These are phyloP conservation scores for Malus sieversii DNA, from an alignment of 306 rosid species.

Conservation along the genomic window DNA sequence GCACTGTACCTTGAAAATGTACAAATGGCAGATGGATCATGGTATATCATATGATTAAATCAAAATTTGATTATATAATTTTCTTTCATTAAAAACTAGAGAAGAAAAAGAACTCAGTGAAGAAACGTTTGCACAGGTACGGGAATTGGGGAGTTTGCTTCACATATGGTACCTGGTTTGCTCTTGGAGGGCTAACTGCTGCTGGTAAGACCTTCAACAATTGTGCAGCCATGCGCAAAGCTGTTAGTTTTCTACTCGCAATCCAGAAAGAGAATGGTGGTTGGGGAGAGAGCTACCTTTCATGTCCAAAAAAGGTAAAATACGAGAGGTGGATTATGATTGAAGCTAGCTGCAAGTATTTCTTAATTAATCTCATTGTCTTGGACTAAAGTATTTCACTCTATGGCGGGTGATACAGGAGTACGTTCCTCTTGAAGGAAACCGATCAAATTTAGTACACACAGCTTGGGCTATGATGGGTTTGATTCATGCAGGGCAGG, in stretches of 20 bases:
- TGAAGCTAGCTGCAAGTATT: not conserved
- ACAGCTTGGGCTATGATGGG: constrained; percentile 74
- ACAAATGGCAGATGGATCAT: constrained; percentile 8
- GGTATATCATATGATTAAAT: not conserved
- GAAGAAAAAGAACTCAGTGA: not conserved
- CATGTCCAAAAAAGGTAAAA: constrained; percentile 42
- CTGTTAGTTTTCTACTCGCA: constrained; percentile 36
- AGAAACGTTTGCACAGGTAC: constrained; percentile 14
- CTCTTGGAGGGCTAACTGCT: constrained; percentile 51
- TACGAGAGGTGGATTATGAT: not conserved
- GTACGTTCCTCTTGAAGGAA: constrained; percentile 42
- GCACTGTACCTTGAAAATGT: not conserved
- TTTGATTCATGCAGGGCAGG: constrained; percentile 49
- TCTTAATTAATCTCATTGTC: not conserved
- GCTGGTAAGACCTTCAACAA: constrained; percentile 47
- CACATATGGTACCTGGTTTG: constrained; percentile 53
- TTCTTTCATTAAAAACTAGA: not conserved
- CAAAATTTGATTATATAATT: not conserved
- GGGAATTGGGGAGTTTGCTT: constrained; percentile 67
- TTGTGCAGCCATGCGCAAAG: constrained; percentile 38
- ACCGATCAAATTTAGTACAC: constrained; percentile 50
- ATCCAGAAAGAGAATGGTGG: constrained; percentile 54
- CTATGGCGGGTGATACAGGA: constrained; percentile 6
- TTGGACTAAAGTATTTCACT: not conserved
- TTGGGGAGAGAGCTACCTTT: constrained; percentile 70